These are phyloP conservation scores for Agrocybe praecox DNA, from an alignment of 768 basidiomycete species.

Conservation along the genomic window DNA sequence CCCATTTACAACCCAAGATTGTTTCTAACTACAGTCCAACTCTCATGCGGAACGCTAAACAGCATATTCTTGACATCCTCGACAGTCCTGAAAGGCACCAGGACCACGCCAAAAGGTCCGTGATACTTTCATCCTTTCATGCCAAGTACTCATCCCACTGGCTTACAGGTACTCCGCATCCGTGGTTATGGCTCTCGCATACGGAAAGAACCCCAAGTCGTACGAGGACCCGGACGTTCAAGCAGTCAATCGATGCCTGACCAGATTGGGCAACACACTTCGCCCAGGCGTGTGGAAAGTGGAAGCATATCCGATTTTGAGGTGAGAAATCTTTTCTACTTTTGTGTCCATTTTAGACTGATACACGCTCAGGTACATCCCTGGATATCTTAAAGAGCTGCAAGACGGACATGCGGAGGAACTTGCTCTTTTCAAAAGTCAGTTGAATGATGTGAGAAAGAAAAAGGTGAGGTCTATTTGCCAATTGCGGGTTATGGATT, in stretches of 20 bases:
- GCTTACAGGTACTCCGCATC: slow-evolving; percentile 46
- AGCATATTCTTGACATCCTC: slow-evolving; percentile 47
- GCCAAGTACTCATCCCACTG: background rate
- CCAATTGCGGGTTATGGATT: background rate
- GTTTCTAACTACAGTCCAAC: slow-evolving; percentile 50
- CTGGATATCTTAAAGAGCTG: slow-evolving; percentile 63
- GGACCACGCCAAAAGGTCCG: slow-evolving; percentile 52
- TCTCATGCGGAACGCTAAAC: slow-evolving; percentile 44
- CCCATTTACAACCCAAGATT: slow-evolving; percentile 57
- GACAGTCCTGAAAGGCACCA: slow-evolving; percentile 48
- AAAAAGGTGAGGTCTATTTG: slow-evolving; percentile 39
- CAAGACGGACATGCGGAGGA: slow-evolving; percentile 59
- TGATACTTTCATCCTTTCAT: background rate
- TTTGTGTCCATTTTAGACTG: background rate
- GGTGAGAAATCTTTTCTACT: slow-evolving; percentile 17
- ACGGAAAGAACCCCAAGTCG: slow-evolving; percentile 42
- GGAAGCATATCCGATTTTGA: slow-evolving; percentile 47
- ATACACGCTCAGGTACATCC: slow-evolving; percentile 41
- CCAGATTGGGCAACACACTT: slow-evolving; percentile 45
- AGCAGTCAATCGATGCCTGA: slow-evolving; percentile 48
- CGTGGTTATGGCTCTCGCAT: slow-evolving; percentile 53
- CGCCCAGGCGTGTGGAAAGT: slow-evolving; percentile 48
- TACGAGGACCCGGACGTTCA: slow-evolving; percentile 48
- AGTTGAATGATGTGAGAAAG: slow-evolving; percentile 45
- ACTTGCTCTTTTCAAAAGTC: slow-evolving; percentile 53